Evolutionary conservation across 345 rosid species (phyloP).

Genomic region (Rhodamnia argentea): DNA sequence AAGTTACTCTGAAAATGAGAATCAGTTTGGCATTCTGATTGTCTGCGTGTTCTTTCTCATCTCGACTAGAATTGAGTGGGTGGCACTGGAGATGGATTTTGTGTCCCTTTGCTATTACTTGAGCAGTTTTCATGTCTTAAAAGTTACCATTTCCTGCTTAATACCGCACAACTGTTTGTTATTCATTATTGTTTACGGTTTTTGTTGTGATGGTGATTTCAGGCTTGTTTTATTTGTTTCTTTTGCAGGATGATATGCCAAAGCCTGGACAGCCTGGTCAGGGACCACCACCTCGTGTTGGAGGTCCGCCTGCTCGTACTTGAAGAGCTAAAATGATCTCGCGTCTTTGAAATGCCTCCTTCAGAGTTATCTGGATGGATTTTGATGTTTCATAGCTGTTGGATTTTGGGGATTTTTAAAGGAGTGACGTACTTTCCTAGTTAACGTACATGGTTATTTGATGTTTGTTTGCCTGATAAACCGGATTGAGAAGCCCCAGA

Average conservation of each 20-base stretch:
- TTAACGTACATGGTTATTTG: background rate
- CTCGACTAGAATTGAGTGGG: background rate
- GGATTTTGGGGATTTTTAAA: background rate
- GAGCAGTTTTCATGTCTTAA: background rate
- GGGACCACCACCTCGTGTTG: constrained; percentile 1
- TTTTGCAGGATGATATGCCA: constrained; percentile 24
- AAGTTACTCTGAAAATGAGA: background rate
- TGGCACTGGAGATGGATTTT: background rate
- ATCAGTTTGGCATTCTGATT: background rate
- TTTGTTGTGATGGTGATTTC: background rate
- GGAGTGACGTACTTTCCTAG: background rate
- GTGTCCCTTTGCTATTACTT: background rate
- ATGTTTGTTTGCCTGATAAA: background rate
- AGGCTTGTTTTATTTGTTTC: too few relatives aligned
- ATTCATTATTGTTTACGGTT: background rate
- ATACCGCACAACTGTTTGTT: background rate
- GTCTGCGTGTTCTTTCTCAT: background rate
- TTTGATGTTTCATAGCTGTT: background rate
- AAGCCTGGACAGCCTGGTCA: constrained; percentile 63
- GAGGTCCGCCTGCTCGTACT: constrained; percentile 2
- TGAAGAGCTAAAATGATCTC: background rate
- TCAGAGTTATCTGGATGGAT: background rate
- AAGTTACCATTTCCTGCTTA: background rate
- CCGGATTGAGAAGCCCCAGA: background rate
- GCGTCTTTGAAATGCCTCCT: background rate